Evolutionary conservation across 2,329 filamentous ascomycete species (phyloP).

Genomic region (Samsoniella hepiali): DNA sequence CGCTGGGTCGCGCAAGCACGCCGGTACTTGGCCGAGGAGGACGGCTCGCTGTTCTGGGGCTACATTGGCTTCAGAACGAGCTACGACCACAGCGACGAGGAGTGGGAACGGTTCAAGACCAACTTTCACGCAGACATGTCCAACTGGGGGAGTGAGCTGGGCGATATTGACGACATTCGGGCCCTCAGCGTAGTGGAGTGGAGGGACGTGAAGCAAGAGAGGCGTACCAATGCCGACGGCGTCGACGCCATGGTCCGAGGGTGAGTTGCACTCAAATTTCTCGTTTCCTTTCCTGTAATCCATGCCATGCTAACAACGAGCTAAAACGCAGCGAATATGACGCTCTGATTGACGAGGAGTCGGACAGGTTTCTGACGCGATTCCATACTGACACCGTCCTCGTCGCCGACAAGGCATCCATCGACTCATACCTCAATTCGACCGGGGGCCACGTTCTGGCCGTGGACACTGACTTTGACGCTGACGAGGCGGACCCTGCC

Average conservation of each 20-base stretch:
- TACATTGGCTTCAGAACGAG: conserved; percentile 25
- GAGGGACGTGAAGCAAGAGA: conserved; percentile 21
- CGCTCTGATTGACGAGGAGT: neutral
- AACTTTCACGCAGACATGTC: conserved; percentile 27
- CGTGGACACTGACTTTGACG: conserved; percentile 20
- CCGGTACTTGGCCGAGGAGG: neutral
- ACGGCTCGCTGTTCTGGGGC: conserved; percentile 9
- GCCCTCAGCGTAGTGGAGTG: conserved; percentile 24
- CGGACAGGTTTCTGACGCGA: neutral
- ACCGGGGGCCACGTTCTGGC: conserved; percentile 19
- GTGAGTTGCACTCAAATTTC: neutral
- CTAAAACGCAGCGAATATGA: no score
- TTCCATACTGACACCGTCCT: conserved; percentile 21
- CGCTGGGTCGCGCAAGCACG: conserved; percentile 15
- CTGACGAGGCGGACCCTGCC: neutral
- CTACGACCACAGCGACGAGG: conserved; percentile 22
- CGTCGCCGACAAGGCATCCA: conserved; percentile 25
- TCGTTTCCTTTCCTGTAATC: no score
- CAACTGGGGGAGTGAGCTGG: conserved; percentile 26
- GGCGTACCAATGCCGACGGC: no score
- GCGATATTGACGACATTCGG: conserved; percentile 20
- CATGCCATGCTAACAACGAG: no score
- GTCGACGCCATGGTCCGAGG: neutral
- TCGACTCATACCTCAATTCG: conserved; percentile 26
- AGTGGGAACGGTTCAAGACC: conserved; percentile 27